phyloP scores from a whole-genome alignment of 441 rosid genomes.

The Brassica balearica region DNA sequence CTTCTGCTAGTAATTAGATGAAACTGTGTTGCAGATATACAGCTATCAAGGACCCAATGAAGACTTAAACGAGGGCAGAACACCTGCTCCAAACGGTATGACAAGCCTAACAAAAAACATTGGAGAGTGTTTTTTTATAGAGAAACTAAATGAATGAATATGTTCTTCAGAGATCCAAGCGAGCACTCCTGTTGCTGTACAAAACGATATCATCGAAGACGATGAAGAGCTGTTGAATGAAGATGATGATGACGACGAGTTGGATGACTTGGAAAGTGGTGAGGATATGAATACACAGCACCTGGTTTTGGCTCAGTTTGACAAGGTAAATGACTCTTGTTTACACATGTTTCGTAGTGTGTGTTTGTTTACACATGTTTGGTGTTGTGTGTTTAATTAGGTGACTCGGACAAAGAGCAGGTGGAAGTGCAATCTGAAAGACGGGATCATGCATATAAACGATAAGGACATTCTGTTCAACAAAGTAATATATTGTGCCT shows the following conservation, averaged over 20 bases:
- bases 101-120: constrained; percentile 7
- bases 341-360: neutral
- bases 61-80: constrained; percentile 83
- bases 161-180: constrained; percentile 69
- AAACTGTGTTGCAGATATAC: constrained; percentile 66
- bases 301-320: constrained; percentile 96
- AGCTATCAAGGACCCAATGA: constrained; percentile 90
- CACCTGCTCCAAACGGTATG: constrained; percentile 94
- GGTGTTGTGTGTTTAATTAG: constrained; percentile 48
- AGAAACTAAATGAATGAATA: constrained; percentile 2
- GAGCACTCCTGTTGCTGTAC: constrained; percentile 67
- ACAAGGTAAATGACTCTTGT: constrained; percentile 63
- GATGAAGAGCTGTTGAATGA: constrained; percentile 94
- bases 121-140: constrained; percentile 3
- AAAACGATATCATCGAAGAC: constrained; percentile 61
- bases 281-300: constrained; percentile 95
- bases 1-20: constrained; percentile 3
- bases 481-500: constrained; percentile 56
- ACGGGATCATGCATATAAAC: constrained; percentile 97
- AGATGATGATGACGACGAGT: constrained; percentile 87
- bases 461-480: constrained; percentile 95
- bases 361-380: constrained; percentile 4
- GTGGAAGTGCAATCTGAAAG: constrained; percentile 97
- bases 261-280: constrained; percentile 85
- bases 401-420: constrained; percentile 97